Percentiles rank a stretch among this genome's conserved stretches.
Conservation (phyloP, 345 rosid genomes). For the Salix suchowensis region DNA sequence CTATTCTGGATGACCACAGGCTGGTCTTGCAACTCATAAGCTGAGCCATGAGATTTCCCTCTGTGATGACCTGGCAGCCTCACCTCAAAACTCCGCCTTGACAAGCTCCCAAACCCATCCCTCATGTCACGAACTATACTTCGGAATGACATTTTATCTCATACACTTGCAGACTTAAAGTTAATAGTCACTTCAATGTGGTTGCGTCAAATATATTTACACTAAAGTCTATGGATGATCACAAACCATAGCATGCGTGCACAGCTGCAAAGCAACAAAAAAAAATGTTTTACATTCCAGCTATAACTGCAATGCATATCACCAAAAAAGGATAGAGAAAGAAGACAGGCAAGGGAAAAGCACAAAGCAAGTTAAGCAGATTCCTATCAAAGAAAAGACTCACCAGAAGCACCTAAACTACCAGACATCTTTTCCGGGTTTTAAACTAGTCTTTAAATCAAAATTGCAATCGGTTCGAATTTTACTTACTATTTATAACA, state of each 20-base stretch:
- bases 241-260: background rate
- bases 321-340: constrained; percentile 33
- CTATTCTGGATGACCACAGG: constrained; percentile 56
- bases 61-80: constrained; percentile 56
- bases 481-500: background rate
- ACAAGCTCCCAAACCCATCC: constrained; percentile 88
- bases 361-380: constrained; percentile 50
- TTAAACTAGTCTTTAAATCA: constrained; percentile 16
- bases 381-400: constrained; percentile 46
- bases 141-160: constrained; percentile 66
- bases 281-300: constrained; percentile 16
- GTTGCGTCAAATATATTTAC: background rate
- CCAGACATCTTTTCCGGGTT: constrained; percentile 45
- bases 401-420: constrained; percentile 47
- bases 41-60: constrained; percentile 77
- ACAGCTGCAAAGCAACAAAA: constrained; percentile 24
- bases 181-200: background rate
- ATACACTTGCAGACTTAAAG: background rate
- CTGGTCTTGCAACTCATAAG: constrained; percentile 61
- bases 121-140: constrained; percentile 88
- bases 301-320: constrained; percentile 30
- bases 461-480: constrained; percentile 20
- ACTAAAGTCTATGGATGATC: background rate
- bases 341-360: constrained; percentile 24
- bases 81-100: constrained; percentile 82